phyloP scores from a whole-genome alignment of 768 basidiomycete genomes.

The Panaeolus papilionaceus region DNA sequence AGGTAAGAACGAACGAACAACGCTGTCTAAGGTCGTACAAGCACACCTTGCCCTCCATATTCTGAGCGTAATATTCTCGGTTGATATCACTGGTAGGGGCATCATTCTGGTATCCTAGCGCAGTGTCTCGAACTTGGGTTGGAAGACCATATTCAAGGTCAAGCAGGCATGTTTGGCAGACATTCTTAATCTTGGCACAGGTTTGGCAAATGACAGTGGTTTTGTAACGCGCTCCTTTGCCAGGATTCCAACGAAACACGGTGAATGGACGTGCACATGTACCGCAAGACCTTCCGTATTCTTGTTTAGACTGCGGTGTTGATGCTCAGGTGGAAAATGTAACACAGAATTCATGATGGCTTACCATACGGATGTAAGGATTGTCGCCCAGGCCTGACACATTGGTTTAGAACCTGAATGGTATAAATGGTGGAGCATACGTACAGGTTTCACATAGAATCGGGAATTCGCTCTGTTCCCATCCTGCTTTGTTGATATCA shows the following conservation, averaged over 20 bases:
- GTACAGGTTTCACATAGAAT: conserved; percentile 93
- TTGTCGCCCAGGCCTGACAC: conserved; percentile 80
- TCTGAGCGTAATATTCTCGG: conserved; percentile 93
- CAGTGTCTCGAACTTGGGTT: conserved; percentile 97
- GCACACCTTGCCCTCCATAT: conserved; percentile 83
- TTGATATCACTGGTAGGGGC: conserved; percentile 98
- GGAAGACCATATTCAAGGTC: conserved; percentile 97
- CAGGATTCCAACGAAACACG: conserved; percentile 98
- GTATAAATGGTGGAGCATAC: conserved; percentile 32
- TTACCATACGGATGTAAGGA: conserved; percentile 94
- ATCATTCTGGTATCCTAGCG: conserved; percentile 81
- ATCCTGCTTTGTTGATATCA: conserved; percentile 95
- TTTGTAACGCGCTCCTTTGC: conserved; percentile 92
- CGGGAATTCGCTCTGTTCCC: conserved; percentile 94
- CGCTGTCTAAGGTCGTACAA: conserved; percentile 17
- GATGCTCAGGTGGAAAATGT: conserved; percentile 13
- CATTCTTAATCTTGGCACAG: conserved; percentile 94
- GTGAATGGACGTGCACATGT: conserved; percentile 97
- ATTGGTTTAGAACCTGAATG: conserved; percentile 11
- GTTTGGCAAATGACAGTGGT: conserved; percentile 97
- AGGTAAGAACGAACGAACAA: conserved; percentile 13
- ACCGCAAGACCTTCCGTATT: conserved; percentile 94
- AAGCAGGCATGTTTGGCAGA: conserved; percentile 96
- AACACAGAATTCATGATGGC: conserved; percentile 27
- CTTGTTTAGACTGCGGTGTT: conserved; percentile 87